These are phyloP conservation scores for Fraxinus xanthoxyloides DNA, from an alignment of 305 asterid genomes.

Conservation along the genomic window DNA sequence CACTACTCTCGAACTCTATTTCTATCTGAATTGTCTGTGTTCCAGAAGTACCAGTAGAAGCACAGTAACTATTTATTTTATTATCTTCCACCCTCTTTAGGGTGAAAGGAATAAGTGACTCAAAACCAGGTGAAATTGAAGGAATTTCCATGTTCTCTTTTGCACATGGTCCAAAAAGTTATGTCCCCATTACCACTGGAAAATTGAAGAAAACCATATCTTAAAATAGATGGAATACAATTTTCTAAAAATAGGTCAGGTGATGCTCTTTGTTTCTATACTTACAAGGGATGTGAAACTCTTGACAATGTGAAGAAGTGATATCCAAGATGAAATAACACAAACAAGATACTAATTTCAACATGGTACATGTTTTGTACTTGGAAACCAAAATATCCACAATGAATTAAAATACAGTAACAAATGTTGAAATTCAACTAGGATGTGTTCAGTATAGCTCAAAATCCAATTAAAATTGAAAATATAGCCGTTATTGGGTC, in stretches of 20 bases:
- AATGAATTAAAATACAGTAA: background rate
- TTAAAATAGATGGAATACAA: background rate
- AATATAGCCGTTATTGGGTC: no score
- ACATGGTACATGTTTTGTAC: background rate
- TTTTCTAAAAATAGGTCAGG: no score
- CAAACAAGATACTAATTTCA: background rate
- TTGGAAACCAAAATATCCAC: background rate
- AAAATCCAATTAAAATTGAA: no score
- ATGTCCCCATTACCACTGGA: slow-evolving; percentile 61
- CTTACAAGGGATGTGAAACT: background rate
- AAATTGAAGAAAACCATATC: slow-evolving; percentile 16
- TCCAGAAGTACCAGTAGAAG: slow-evolving; percentile 38
- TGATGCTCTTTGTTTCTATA: slow-evolving; percentile 13
- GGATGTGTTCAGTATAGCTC: no score
- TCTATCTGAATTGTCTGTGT: slow-evolving; percentile 33
- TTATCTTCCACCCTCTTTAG: slow-evolving; percentile 51
- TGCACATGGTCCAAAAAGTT: slow-evolving; percentile 62
- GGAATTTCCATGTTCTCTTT: slow-evolving; percentile 67
- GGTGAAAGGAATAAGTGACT: slow-evolving; percentile 67
- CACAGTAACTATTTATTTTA: slow-evolving; percentile 20
- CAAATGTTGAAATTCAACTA: background rate
- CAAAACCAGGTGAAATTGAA: slow-evolving; percentile 87
- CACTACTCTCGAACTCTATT: slow-evolving; percentile 36
- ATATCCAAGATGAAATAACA: background rate
- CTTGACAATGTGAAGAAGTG: background rate